A percentile compares a stretch with the other conserved stretches of the same genome.
These are phyloP conservation scores for Phytophthora macrochlamydospora DNA, from an alignment of 352 stramenopile genomes.

Conservation along the genomic window DNA sequence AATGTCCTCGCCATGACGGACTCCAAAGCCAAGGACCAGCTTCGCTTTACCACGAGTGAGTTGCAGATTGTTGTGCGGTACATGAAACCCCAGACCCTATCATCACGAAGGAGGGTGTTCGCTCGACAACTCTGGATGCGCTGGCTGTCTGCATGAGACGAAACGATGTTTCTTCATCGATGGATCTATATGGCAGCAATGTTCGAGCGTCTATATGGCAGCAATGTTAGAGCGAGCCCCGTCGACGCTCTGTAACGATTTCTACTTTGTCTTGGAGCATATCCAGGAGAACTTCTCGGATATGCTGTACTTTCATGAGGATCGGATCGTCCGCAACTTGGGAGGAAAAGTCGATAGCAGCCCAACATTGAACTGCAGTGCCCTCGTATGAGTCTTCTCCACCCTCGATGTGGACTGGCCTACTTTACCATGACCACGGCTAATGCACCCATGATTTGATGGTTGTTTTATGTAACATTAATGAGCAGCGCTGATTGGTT, in stretches of 20 bases:
- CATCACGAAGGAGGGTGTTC: constrained; percentile 2
- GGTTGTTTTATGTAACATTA: too few species aligned
- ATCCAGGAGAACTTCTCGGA: not conserved
- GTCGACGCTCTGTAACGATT: not conserved
- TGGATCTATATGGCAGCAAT: not conserved
- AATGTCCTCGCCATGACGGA: constrained; percentile 6
- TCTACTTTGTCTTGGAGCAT: not conserved
- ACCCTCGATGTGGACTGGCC: too few species aligned
- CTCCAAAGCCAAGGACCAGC: constrained; percentile 8
- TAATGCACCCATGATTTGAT: too few species aligned
- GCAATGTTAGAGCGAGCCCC: not conserved
- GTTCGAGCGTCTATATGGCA: not conserved
- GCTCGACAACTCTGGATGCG: not conserved
- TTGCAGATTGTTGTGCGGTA: not conserved
- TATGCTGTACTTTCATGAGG: not conserved
- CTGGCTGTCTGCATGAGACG: constrained; percentile 1
- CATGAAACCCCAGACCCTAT: constrained; percentile 2
- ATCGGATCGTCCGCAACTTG: not conserved
- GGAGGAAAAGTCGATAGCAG: not conserved
- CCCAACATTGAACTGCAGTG: too few species aligned
- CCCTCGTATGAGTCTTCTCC: too few species aligned
- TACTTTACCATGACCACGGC: too few species aligned
- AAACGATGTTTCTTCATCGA: not conserved
- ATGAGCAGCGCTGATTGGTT: too few species aligned
- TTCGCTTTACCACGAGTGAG: constrained; percentile 5